Base-by-base conservation (phyloP, 306 rosid species). In the Herpetospermum pedunculosum region DNA sequence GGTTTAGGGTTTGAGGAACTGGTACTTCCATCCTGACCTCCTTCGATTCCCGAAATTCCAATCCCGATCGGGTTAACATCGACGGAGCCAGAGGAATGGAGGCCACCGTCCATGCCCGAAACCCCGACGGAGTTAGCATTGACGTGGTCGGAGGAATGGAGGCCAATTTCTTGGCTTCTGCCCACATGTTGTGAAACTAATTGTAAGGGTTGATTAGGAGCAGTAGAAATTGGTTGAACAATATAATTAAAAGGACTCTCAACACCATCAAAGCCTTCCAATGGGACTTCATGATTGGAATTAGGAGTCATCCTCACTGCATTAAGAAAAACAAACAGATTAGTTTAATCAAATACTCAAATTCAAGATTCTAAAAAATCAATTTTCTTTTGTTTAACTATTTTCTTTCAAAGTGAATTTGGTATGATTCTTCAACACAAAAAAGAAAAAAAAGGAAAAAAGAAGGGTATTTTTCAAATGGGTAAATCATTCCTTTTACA, bases 21-120 rank as follows among this genome's bases (percentile, higher is more conserved):
- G 0, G 0, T 9, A 10, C 4, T 59, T 59, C 25, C 1, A 0
- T 3, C 12, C 6, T 6, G 23, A 2, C 11, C 0, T 0, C 1
- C 13, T 18, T 14, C 21, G 30, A 4, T 10, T 19, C 10, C 40
- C 2, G 8, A 57, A 1, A 23, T 23, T 53, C n/a, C n/a, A n/a
- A n/a, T n/a, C n/a, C n/a, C 16, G 1, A 0, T 0, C 6, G 4
- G 28, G 3, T 48, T 16, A 18, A 5, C 9, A 11, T 19, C 1
- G 15, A 2, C 12, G 9, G 12, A 49, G 26, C 11, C 15, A 25
- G 37, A 57, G 16, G 34, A 3, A 19, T 23, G 6, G 62, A 14
- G 18, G 21, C 11, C 55, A 49, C n/a, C n/a, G n/a, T n/a, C n/a
- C n/a, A n/a, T n/a, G n/a, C n/a, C n/a, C n/a, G n/a, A n/a, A n/a